Conservation (phyloP, 257 asterid species). For the Ilex aquifolium region DNA sequence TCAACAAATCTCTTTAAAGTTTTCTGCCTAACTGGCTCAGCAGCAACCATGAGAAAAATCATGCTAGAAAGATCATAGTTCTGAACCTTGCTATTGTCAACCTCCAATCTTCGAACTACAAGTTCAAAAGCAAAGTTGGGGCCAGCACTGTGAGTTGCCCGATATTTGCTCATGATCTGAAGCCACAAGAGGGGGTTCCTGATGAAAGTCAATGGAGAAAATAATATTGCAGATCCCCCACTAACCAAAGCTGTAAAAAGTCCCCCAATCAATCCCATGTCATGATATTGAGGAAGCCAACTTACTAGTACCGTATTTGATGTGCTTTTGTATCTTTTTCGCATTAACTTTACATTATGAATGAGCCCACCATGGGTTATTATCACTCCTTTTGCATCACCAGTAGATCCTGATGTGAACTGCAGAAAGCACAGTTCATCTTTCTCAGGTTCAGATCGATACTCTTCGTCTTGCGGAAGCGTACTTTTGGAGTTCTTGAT, state of each 20-base stretch:
- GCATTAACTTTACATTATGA: conserved; percentile 75
- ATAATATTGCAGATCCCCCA: conserved; percentile 62
- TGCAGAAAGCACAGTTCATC: conserved; percentile 68
- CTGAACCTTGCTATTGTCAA: conserved; percentile 31
- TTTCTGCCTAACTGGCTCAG: conserved; percentile 75
- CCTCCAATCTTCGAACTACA: conserved; percentile 55
- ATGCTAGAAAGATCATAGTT: conserved; percentile 63
- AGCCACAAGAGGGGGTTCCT: conserved; percentile 82
- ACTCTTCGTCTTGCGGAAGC: conserved; percentile 5
- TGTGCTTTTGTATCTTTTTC: conserved; percentile 62
- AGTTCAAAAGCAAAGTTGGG: conserved; percentile 82
- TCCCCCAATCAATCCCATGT: conserved; percentile 88
- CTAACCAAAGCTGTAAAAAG: conserved; percentile 69
- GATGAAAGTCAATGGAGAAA: conserved; percentile 79
- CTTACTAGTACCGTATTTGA: conserved; percentile 71
- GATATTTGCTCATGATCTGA: conserved; percentile 50
- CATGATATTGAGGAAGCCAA: conserved; percentile 90
- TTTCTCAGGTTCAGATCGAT: conserved; percentile 21
- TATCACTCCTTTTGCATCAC: conserved; percentile 85
- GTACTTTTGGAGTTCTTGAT: conserved; percentile 36
- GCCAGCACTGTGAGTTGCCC: conserved; percentile 81
- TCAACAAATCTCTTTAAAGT: conserved; percentile 60
- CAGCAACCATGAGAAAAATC: conserved; percentile 72
- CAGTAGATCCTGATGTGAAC: conserved; percentile 84
- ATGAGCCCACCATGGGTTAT: conserved; percentile 72